These are phyloP conservation scores for Aureobasidium namibiae DNA, from an alignment of 2,329 filamentous ascomycete genomes.

Conservation along the genomic window DNA sequence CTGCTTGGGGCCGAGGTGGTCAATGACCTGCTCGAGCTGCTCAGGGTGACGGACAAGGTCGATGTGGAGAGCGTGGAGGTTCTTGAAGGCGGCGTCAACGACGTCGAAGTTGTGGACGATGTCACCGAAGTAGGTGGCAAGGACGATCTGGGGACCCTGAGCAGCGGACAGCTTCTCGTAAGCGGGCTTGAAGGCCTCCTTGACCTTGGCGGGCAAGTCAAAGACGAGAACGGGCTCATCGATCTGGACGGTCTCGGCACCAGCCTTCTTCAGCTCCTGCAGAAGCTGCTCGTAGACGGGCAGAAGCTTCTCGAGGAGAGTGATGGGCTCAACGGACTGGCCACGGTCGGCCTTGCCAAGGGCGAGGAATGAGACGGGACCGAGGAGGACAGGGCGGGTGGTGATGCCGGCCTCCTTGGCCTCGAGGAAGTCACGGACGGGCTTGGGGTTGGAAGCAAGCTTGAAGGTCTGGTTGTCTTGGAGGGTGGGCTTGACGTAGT, in stretches of 20 bases:
- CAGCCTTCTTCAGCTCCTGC: conserved; percentile 86
- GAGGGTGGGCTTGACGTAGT: conserved; percentile 98
- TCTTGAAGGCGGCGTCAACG: conserved; percentile 58
- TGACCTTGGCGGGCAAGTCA: conserved; percentile 80
- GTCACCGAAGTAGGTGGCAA: conserved; percentile 98
- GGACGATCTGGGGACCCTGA: conserved; percentile 77
- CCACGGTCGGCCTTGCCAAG: conserved; percentile 96
- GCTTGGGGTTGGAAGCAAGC: conserved; percentile 81
- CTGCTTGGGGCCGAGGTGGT: conserved; percentile 79
- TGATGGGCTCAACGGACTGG: conserved; percentile 85
- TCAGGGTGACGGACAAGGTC: conserved; percentile 98
- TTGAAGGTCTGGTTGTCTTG: conserved; percentile 96
- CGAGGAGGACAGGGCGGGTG: conserved; percentile 90
- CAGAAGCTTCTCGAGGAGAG: conserved; percentile 84
- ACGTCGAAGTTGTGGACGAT: conserved; percentile 98
- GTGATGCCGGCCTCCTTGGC: conserved; percentile 92
- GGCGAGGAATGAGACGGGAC: conserved; percentile 93
- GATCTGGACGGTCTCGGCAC: conserved; percentile 94
- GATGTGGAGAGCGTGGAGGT: conserved; percentile 78
- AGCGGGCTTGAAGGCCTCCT: conserved; percentile 94
- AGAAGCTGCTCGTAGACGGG: conserved; percentile 93
- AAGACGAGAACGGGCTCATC: conserved; percentile 97
- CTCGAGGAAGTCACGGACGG: conserved; percentile 88
- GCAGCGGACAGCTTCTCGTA: conserved; percentile 77
- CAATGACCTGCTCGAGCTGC: conserved; percentile 81